Evolutionary conservation across 2,329 filamentous ascomycete species (phyloP), one percentile per base, ranked within the genome.

Genomic region (Xylariaceae sp.): DNA sequence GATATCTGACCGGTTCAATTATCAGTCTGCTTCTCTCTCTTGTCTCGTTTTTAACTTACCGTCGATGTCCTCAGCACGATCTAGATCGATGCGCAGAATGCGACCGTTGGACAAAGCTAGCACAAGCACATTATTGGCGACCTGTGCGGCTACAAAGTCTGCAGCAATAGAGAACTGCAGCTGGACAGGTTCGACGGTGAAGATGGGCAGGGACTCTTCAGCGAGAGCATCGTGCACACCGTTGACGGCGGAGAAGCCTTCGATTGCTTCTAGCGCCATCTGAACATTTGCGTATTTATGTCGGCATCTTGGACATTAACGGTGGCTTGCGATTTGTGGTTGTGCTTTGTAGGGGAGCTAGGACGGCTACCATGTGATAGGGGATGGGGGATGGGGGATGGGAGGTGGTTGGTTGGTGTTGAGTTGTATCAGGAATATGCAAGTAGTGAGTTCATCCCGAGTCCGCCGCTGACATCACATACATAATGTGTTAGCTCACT

Each of bases 121-220:
- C 19, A 97, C 83, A 46, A 98, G 79, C 50, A 97, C 91, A 73
- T 98, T 96, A 69, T 98, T 97, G 54, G 92, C 91, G 45, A 97
- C 92, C 68, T 96, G 91, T 33, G 91, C 91, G 16, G 93, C 91
- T 38, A 95, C 93, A 64, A 98, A 97, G 67, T 96, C 88, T 55
- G 92, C 90, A 2, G 92, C 88, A 60, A 97, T 85, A 49, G 88
- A 86, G 75, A 98, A 98, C 66, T 93, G 88, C 52, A 97, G 82
- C 72, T 94, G 86, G 32, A 97, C 93, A 52, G 81, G 83, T 70
- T 95, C 88, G 63, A 97, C 83, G 64, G 93, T 88, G 74, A 98
- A 98, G 69, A 98, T 95, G 57, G 92, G 91, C 48, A 92, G 73
- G 45, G 83, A 76, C 57, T 83, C 79, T 52, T 79, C 73, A 50